These are phyloP conservation scores for Trypanosoma theileri DNA, from an alignment of 208 protist species.

Conservation along the genomic window DNA sequence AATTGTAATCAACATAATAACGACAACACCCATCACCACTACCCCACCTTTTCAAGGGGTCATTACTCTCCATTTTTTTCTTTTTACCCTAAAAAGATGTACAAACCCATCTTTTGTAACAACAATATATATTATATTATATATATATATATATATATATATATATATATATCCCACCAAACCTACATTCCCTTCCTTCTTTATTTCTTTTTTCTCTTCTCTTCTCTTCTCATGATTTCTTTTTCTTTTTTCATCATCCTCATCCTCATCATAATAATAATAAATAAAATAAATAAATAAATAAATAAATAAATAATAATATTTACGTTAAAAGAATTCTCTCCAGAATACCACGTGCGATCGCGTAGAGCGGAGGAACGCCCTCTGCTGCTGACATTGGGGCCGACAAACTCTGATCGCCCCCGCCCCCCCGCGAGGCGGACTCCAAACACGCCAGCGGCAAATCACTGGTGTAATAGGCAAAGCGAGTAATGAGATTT, in stretches of 20 bases:
- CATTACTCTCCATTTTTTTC: slow-evolving; percentile 1
- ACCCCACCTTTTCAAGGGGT: too few species aligned
- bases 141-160: slow-evolving; percentile 4
- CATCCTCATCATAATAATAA: too few species aligned
- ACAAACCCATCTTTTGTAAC: too few species aligned
- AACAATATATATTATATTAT: too few species aligned
- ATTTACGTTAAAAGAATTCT: slow-evolving; percentile 34
- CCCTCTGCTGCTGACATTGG: slow-evolving; percentile 78
- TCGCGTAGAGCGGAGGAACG: slow-evolving; percentile 85
- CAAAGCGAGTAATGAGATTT: slow-evolving; percentile 70
- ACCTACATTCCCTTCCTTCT: background rate
- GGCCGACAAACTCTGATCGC: slow-evolving; percentile 55
- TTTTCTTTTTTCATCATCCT: too few species aligned
- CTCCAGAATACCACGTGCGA: slow-evolving; percentile 79
- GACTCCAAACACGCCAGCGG: slow-evolving; percentile 35
- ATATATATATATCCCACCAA: background rate
- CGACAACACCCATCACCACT: too few species aligned
- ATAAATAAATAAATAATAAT: too few species aligned
- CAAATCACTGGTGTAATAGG: slow-evolving; percentile 89
- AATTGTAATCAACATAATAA: too few species aligned
- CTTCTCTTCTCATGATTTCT: background rate
- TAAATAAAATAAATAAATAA: too few species aligned
- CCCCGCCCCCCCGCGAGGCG: background rate
- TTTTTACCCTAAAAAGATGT: too few species aligned
- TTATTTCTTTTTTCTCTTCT: background rate